Evolutionary conservation across 345 rosid genomes (phyloP).

Genomic region (Gossypium turneri): DNA sequence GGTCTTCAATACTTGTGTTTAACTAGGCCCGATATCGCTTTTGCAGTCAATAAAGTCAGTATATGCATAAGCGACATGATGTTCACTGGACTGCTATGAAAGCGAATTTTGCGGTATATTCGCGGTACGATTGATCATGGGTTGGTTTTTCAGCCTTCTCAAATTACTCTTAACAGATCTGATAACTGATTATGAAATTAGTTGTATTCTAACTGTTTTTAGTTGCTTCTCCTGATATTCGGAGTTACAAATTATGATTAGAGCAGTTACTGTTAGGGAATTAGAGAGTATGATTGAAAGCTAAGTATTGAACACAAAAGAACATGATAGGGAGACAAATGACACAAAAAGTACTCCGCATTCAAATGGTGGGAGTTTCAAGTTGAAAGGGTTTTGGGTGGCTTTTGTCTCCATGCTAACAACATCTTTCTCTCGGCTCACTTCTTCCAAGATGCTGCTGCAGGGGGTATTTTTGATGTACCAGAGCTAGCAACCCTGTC

Average conservation of each 20-base stretch:
- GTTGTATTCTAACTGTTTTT: too few species aligned
- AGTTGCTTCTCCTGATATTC: too few species aligned
- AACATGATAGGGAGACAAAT: neutral
- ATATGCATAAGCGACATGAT: too few species aligned
- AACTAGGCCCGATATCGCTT: too few species aligned
- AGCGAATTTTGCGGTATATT: too few species aligned
- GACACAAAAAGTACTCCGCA: neutral
- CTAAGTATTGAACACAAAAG: neutral
- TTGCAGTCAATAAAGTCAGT: too few species aligned
- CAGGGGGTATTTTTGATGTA: conserved; percentile 15
- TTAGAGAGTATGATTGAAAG: neutral
- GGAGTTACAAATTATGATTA: neutral
- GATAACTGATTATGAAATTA: too few species aligned
- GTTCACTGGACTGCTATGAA: too few species aligned
- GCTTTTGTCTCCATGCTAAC: conserved; percentile 29
- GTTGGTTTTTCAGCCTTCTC: too few species aligned
- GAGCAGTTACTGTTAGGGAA: neutral
- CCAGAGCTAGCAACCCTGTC: conserved; percentile 14
- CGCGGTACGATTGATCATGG: too few species aligned
- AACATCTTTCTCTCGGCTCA: conserved; percentile 24
- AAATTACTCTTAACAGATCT: too few species aligned
- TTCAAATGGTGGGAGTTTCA: neutral
- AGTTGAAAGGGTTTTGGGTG: conserved; percentile 1
- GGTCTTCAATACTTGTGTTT: too few species aligned
- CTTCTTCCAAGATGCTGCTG: conserved; percentile 13